Conservation (phyloP, 768 basidiomycete species). For the Mycena belliarum region DNA sequence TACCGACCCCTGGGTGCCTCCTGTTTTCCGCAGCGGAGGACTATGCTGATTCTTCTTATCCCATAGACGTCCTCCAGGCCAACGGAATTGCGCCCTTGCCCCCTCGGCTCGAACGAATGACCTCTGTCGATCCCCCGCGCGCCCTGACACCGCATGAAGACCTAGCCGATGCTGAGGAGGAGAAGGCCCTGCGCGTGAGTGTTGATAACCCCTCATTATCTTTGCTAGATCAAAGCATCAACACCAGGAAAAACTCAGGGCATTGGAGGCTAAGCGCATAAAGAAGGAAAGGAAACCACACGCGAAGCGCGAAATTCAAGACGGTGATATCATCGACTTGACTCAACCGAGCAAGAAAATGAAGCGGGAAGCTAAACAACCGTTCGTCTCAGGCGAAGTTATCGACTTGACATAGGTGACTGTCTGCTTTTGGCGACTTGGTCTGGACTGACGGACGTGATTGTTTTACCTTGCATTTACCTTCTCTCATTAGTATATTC, state of each 20-base stretch:
- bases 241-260: not conserved
- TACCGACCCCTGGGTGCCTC: not conserved
- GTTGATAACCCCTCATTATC: no score
- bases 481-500: no score
- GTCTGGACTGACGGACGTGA: no score
- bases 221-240: no score
- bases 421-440: not conserved
- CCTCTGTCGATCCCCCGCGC: not conserved
- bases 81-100: conserved; percentile 5
- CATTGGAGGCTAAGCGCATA: not conserved
- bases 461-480: no score
- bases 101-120: not conserved
- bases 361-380: not conserved
- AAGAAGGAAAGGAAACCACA: conserved; percentile 8
- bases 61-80: conserved; percentile 5
- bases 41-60: not conserved
- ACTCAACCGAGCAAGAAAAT: conserved; percentile 4
- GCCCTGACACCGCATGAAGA: not conserved
- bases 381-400: conserved; percentile 5
- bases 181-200: not conserved
- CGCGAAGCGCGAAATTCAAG: not conserved
- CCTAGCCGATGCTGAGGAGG: not conserved
- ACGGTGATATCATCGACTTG: conserved; percentile 8
- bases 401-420: conserved; percentile 11
- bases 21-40: not conserved